Evolutionary conservation across 2,329 filamentous ascomycete genomes (phyloP), one percentile per base, ranked within the genome.

Genomic region (Colletotrichum cereale): DNA sequence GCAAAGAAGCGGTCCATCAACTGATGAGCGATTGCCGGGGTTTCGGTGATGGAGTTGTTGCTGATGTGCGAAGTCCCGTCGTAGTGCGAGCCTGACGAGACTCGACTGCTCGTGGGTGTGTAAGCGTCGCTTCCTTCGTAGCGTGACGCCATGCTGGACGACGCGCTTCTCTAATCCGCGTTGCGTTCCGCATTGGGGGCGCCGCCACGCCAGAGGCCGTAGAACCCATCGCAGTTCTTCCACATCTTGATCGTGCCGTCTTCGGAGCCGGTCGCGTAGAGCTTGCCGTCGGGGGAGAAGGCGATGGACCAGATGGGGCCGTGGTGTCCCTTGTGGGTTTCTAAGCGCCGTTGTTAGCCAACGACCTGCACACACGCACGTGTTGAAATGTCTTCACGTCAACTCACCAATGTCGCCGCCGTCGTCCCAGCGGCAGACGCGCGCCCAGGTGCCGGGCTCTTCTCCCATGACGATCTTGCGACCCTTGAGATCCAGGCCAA

Each of bases 231-330:
- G 71, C 89, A 91, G 74, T 92, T 92, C 83, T 92, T 92, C 90
- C 90, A 92, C 85, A 99, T 86, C 84, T 99, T 99, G 81, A 99
- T 97, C 0, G 96, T 99, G 50, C 96, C 96, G 78, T 99, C 96
- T 80, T 99, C 96, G 60, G 95, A 98, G 38, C 94, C 96, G 1
- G 96, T 99, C 1, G 95, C 96, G 79, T 98, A 99, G 10, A 99
- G 85, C 80, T 97, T 98, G 57, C 95, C 95, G 78, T 99, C 96
- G 0, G 96, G 96, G 0, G 95, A 96, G 82, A 97, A 99, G 67
- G 92, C 92, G 71, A 97, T 91, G 7, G 95, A 97, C 96, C 96
- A 99, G 73, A 99, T 96, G 1, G 96, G 96, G 2, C 96, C 96
- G 78, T 99, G 96, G 76, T 99, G 96, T 31, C 96, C 96, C 83